These are phyloP conservation scores for Dacryopinax primogenitus DNA, from an alignment of 768 basidiomycete genomes.

Conservation along the genomic window DNA sequence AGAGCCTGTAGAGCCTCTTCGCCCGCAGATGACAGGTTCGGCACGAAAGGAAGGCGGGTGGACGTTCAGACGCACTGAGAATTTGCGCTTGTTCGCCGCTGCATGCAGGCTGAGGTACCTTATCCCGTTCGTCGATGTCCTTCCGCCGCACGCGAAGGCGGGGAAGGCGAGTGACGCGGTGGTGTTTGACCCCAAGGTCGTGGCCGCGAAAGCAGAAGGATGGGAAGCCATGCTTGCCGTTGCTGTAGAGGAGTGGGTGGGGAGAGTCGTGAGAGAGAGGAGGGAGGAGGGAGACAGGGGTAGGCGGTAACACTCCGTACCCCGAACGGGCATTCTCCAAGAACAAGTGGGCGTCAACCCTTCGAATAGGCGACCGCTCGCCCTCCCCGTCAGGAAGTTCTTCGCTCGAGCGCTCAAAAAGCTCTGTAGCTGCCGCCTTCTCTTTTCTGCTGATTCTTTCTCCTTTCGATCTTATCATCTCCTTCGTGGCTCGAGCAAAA, in stretches of 20 bases:
- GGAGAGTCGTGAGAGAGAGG: conserved; percentile 54
- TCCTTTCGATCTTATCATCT: neutral
- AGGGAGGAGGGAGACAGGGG: conserved; percentile 21
- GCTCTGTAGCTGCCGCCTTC: too few relatives aligned
- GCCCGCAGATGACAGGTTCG: conserved; percentile 21
- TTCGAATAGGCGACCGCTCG: too few relatives aligned
- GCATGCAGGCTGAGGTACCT: conserved; percentile 74
- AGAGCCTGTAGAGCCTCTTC: neutral
- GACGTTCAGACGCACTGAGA: conserved; percentile 80
- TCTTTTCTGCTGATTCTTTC: too few relatives aligned
- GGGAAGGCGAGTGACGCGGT: conserved; percentile 14
- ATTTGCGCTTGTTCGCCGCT: conserved; percentile 70
- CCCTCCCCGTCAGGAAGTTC: too few relatives aligned
- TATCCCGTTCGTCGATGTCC: conserved; percentile 50
- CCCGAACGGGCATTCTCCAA: too few relatives aligned
- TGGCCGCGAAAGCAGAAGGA: conserved; percentile 60
- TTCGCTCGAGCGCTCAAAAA: too few relatives aligned
- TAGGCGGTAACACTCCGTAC: neutral
- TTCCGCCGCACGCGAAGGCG: conserved; percentile 26
- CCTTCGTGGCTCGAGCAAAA: neutral
- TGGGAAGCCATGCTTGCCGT: conserved; percentile 72
- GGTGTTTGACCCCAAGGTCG: conserved; percentile 56
- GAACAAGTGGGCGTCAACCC: too few relatives aligned
- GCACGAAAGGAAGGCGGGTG: conserved; percentile 38
- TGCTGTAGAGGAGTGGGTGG: conserved; percentile 52